These are phyloP conservation scores for Naganishia kalamii DNA, from an alignment of 768 basidiomycete species.

Conservation along the genomic window DNA sequence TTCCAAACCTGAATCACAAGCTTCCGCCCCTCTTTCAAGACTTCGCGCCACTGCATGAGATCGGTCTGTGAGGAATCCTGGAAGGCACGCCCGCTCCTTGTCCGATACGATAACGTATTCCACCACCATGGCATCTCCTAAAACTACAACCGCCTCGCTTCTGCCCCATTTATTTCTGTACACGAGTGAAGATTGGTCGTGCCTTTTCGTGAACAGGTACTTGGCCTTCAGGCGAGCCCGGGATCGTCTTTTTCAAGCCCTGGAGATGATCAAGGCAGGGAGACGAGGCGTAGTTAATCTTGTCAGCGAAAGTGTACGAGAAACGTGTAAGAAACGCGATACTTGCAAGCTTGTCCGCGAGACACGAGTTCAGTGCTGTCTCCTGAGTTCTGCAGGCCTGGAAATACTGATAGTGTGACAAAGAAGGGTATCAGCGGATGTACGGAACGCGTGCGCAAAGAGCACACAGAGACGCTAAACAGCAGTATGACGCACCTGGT, in stretches of 20 bases:
- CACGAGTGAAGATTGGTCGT: conserved; percentile 70
- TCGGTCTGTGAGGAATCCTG: too few species aligned
- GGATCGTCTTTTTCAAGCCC: conserved; percentile 87
- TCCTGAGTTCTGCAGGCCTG: conserved; percentile 83
- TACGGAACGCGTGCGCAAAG: not conserved
- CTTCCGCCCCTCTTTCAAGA: too few species aligned
- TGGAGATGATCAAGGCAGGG: conserved; percentile 40
- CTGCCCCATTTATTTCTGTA: conserved; percentile 65
- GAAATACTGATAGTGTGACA: conserved; percentile 60
- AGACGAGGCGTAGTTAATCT: not conserved
- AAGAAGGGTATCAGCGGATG: conserved; percentile 1
- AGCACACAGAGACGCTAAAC: not conserved
- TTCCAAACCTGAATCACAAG: not conserved
- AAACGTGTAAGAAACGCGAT: not conserved
- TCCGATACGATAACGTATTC: not conserved
- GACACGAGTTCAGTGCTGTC: conserved; percentile 79
- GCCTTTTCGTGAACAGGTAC: conserved; percentile 81
- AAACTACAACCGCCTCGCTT: not conserved
- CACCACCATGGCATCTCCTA: not conserved
- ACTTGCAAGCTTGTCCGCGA: conserved; percentile 91
- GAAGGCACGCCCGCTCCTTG: too few species aligned
- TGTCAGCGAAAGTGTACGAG: not conserved
- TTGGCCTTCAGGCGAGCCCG: conserved; percentile 74
- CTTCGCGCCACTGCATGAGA: too few species aligned
- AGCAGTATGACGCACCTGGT: conserved; percentile 61